phyloP scores from a whole-genome alignment of 768 basidiomycete genomes.

The Austroboletus eburneus region DNA sequence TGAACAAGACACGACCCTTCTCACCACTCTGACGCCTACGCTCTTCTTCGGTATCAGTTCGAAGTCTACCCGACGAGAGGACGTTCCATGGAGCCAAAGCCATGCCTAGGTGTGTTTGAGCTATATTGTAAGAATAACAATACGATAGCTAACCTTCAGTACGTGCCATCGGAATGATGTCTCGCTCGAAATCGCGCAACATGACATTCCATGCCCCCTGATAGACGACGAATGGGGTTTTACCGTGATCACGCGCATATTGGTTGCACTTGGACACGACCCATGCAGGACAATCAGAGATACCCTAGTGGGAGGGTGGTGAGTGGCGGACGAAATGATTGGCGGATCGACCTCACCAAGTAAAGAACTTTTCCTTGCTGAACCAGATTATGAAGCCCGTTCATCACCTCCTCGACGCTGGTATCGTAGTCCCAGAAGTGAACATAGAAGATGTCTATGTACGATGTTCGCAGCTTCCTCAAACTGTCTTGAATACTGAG shows the following conservation, averaged over 20 bases:
- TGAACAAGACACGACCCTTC: slow-evolving; percentile 32
- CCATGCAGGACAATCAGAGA: slow-evolving; percentile 45
- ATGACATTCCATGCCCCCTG: slow-evolving; percentile 45
- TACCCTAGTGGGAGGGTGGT: slow-evolving; percentile 23
- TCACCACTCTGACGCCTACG: slow-evolving; percentile 29
- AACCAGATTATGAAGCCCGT: slow-evolving; percentile 38
- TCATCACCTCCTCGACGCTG: slow-evolving; percentile 43
- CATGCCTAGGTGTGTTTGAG: not conserved
- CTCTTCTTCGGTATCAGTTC: slow-evolving; percentile 26
- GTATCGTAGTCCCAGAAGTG: slow-evolving; percentile 48
- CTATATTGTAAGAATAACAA: too few species aligned
- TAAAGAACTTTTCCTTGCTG: slow-evolving; percentile 40
- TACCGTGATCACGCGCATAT: slow-evolving; percentile 45
- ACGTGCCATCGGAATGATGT: slow-evolving; percentile 38
- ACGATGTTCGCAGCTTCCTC: slow-evolving; percentile 51
- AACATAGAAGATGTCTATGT: slow-evolving; percentile 52
- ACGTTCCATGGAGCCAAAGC: slow-evolving; percentile 36
- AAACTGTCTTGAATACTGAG: slow-evolving; percentile 26
- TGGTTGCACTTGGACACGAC: slow-evolving; percentile 43
- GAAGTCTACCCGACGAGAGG: slow-evolving; percentile 24
- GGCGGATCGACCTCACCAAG: slow-evolving; percentile 17
- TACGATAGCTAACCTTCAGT: slow-evolving; percentile 33
- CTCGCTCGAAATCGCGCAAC: slow-evolving; percentile 46
- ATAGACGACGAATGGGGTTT: slow-evolving; percentile 50
- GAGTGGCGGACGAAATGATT: not conserved